phyloP scores from a whole-genome alignment of 2,329 filamentous ascomycete species.

The Magnaporthiopsis poae region DNA sequence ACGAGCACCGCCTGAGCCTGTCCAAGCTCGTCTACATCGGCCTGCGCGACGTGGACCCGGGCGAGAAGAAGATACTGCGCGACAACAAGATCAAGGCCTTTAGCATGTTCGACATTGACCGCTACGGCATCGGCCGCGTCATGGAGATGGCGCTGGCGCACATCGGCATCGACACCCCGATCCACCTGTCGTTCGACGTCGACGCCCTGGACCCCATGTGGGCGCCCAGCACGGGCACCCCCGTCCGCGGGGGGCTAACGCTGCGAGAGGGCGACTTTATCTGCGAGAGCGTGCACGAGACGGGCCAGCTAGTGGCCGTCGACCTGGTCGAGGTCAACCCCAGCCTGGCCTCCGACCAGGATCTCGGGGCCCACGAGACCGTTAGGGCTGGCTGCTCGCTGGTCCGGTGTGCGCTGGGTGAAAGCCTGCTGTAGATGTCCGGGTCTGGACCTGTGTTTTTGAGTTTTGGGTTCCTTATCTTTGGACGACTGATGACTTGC shows the following conservation, averaged over 20 bases:
- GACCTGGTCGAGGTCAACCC: constrained; percentile 79
- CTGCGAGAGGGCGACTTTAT: constrained; percentile 95
- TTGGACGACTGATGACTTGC: background rate
- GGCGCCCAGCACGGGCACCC: constrained; percentile 91
- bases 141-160: constrained; percentile 98
- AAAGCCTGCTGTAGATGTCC: constrained; percentile 62
- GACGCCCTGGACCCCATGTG: constrained; percentile 93
- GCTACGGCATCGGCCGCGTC: constrained; percentile 85
- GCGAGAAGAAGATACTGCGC: constrained; percentile 82
- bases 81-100: constrained; percentile 91
- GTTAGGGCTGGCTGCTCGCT: constrained; percentile 83
- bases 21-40: constrained; percentile 96
- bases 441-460: background rate
- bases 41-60: constrained; percentile 81
- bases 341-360: constrained; percentile 43
- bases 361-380: constrained; percentile 67
- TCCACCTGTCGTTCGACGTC: constrained; percentile 94
- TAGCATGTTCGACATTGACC: constrained; percentile 96
- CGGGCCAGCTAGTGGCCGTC: constrained; percentile 67
- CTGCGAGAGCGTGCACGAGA: constrained; percentile 75
- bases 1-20: constrained; percentile 58
- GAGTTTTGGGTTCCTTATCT: background rate
- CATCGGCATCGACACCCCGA: constrained; percentile 87
- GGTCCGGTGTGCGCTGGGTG: constrained; percentile 82
- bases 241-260: constrained; percentile 85